Conservation (phyloP, 1,284 basidiomycete species). For the Trichosporon sp. region DNA sequence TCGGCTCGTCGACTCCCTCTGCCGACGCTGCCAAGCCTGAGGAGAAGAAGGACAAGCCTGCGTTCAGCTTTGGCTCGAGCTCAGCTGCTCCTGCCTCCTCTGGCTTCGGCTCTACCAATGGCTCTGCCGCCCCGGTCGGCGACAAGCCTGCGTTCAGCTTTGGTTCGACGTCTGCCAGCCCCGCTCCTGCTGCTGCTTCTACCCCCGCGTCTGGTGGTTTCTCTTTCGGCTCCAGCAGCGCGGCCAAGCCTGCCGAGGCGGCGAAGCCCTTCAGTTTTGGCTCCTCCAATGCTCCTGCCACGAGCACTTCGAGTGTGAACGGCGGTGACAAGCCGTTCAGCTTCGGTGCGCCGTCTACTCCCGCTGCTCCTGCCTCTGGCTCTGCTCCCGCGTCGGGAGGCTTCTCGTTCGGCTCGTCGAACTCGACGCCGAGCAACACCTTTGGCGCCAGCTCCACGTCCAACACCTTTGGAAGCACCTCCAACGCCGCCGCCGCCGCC, state of each 20-base stretch:
- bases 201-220: conserved; percentile 12
- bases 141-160: conserved; percentile 33
- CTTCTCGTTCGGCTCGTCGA: conserved; percentile 17
- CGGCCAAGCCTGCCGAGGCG: neutral
- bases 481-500: neutral
- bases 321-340: conserved; percentile 15
- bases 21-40: neutral
- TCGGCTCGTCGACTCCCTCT: conserved; percentile 8
- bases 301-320: conserved; percentile 5
- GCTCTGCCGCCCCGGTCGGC: neutral
- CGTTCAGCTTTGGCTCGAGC: conserved; percentile 36
- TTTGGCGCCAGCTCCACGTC: conserved; percentile 19
- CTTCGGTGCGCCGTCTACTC: conserved; percentile 9
- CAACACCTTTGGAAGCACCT: neutral
- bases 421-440: conserved; percentile 10
- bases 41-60: conserved; percentile 18
- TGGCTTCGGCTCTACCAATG: neutral
- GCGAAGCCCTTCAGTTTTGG: conserved; percentile 35
- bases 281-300: conserved; percentile 23
- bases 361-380: conserved; percentile 16
- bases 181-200: neutral
- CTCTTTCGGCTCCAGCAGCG: conserved; percentile 11
- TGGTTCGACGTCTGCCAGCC: conserved; percentile 28
- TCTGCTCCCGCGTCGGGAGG: conserved; percentile 10
- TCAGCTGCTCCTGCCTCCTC: conserved; percentile 18